Evolutionary conservation across 805 yeast species (phyloP).

Genomic region (Saccharomycopsis sp.): DNA sequence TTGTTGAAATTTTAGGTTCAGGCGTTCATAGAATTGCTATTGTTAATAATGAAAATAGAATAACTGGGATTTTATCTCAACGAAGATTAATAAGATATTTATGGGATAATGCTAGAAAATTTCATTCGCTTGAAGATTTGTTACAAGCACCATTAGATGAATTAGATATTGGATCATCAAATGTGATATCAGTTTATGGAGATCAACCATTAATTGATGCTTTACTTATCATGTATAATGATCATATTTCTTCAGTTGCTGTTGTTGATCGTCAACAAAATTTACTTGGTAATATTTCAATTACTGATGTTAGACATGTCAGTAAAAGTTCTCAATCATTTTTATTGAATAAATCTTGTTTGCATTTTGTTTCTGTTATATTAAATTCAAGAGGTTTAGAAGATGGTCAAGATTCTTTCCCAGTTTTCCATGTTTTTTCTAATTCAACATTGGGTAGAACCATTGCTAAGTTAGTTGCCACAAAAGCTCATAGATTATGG

Average conservation of each 20-base stretch:
- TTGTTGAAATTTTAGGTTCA: conserved; percentile 81
- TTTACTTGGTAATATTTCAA: conserved; percentile 86
- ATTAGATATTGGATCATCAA: conserved; percentile 61
- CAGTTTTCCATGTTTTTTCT: conserved; percentile 87
- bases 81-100: conserved; percentile 76
- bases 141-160: conserved; percentile 63
- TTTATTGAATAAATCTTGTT: conserved; percentile 71
- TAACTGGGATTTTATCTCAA: conserved; percentile 85
- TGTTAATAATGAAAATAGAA: conserved; percentile 44
- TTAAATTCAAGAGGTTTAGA: conserved; percentile 83
- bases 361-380: conserved; percentile 82
- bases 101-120: conserved; percentile 90
- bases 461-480: conserved; percentile 91
- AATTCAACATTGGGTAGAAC: conserved; percentile 78
- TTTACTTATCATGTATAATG: conserved; percentile 72
- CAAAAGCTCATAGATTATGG: conserved; percentile 87
- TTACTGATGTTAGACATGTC: conserved; percentile 86
- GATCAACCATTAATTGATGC: conserved; percentile 87
- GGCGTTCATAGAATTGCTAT: conserved; percentile 95
- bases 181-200: conserved; percentile 77
- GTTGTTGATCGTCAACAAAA: conserved; percentile 76
- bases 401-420: conserved; percentile 94
- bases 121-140: conserved; percentile 71
- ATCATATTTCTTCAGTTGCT: conserved; percentile 84
- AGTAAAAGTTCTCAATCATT: conserved; percentile 84